These are phyloP conservation scores for Papiliotrema terrestris DNA, from an alignment of 1,284 basidiomycete species.

Conservation along the genomic window DNA sequence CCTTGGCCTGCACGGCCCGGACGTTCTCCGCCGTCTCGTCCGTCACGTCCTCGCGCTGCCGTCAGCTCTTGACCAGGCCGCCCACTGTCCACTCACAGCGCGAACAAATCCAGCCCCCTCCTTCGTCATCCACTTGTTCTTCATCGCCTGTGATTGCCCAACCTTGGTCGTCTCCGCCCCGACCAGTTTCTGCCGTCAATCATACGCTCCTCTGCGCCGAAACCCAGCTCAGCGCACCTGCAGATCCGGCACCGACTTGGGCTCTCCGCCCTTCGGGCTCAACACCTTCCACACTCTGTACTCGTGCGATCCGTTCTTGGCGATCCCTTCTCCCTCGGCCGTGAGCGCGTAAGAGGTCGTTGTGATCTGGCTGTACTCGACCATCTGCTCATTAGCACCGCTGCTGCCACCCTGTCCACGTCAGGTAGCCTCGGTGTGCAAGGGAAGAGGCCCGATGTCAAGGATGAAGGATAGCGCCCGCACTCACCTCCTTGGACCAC, in stretches of 20 bases:
- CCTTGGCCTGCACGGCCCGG: slow-evolving; percentile 65
- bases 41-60: slow-evolving; percentile 60
- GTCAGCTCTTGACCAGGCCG: background rate
- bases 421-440: too few relatives aligned
- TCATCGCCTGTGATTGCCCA: slow-evolving; percentile 94
- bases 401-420: background rate
- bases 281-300: slow-evolving; percentile 85
- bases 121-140: slow-evolving; percentile 94
- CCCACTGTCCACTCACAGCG: slow-evolving; percentile 56
- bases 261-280: slow-evolving; percentile 62
- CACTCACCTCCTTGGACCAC: slow-evolving; percentile 71
- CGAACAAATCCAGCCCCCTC: slow-evolving; percentile 84
- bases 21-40: slow-evolving; percentile 75
- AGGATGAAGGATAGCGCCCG: too few relatives aligned
- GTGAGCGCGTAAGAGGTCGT: slow-evolving; percentile 69
- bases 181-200: slow-evolving; percentile 55
- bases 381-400: slow-evolving; percentile 62
- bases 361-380: slow-evolving; percentile 76
- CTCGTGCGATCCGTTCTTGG: slow-evolving; percentile 83
- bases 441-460: too few relatives aligned
- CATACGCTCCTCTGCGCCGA: background rate
- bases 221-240: slow-evolving; percentile 39
- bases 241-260: slow-evolving; percentile 63
- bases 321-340: slow-evolving; percentile 75
- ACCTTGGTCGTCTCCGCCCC: slow-evolving; percentile 80